Base-by-base conservation (phyloP, 2,329 filamentous ascomycete species). In the Aspergillus floridensis region DNA sequence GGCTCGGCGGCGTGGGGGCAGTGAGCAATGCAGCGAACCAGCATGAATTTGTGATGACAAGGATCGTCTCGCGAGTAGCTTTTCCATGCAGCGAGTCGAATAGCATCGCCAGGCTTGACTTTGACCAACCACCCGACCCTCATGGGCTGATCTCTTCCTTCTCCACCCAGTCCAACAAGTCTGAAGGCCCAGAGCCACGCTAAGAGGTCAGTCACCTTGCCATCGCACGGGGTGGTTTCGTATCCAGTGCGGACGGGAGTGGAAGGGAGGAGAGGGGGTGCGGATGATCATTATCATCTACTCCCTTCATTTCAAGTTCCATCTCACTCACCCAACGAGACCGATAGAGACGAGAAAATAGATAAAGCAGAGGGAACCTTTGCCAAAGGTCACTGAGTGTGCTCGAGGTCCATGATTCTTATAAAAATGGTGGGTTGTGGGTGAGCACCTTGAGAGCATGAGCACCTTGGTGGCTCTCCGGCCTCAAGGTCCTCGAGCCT, bases 381-480 rank as follows among this genome's bases (percentile, higher is more conserved):
- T 35, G 16, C 31, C 41, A 12, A 7, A 4, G 38, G 5, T 4
- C n/a, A 4, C 4, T 11, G 44, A 11, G 11, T 4, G 53, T 10
- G 41, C 44, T 55, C 12, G 31, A 22, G 44, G 12, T 16, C 11
- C 29, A 29, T 16, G 26, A 38, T 8, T 47, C 51, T 59, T 59
- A 59, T 56, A 51, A 49, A 26, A 35, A 48, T 44, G 24, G 5
- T 19, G 21, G 21, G 14, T 14, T 24, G 24, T 12, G 24, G 32
- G 35, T 35, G 57, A 59, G 57, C 52, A 59, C 57, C 57, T 59
- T 59, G 57, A 56, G 35, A 56, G 49, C 24, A 32, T 56, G 52
- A 56, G 57, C 47, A 59, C 57, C 57, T 59, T 59, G 57, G 57
- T 29, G 53, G 57, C 57, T 59, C 50, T 54, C 41, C 38, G 41